Percentiles rank a stretch among this genome's conserved stretches.
Evolutionary conservation across 2,329 filamentous ascomycete genomes (phyloP).

Genomic region (Hymenoscyphus fraxineus): DNA sequence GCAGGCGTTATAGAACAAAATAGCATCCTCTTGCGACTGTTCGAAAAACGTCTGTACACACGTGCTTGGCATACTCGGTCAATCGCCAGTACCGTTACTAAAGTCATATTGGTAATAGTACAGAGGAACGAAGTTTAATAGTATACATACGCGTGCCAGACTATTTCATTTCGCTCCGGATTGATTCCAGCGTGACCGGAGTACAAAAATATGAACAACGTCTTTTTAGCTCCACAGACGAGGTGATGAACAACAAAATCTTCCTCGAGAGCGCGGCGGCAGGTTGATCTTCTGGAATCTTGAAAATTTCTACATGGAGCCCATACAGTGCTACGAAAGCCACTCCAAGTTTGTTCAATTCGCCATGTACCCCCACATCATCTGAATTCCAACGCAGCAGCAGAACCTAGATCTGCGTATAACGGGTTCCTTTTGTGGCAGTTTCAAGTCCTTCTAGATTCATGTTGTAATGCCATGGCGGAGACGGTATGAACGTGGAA

Average conservation of each 20-base stretch:
- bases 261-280: not conserved
- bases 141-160: too few species aligned
- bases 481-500: too few species aligned
- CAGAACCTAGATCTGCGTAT: slow-evolving; percentile 5
- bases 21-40: too few species aligned
- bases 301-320: not conserved
- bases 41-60: too few species aligned
- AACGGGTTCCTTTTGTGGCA: not conserved
- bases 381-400: slow-evolving; percentile 5
- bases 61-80: too few species aligned
- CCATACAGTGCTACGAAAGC: not conserved
- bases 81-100: too few species aligned
- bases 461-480: too few species aligned
- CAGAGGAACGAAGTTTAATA: too few species aligned
- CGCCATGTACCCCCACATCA: not conserved
- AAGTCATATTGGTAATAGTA: too few species aligned
- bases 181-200: not conserved
- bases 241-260: not conserved
- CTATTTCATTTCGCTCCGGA: too few species aligned
- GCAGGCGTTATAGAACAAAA: too few species aligned
- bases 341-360: not conserved
- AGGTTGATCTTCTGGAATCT: not conserved
- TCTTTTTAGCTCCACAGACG: not conserved
- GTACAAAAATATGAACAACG: slow-evolving; percentile 6
- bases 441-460: too few species aligned